Conservation (phyloP, 1,284 basidiomycete genomes). For the Ustilago hordei region DNA sequence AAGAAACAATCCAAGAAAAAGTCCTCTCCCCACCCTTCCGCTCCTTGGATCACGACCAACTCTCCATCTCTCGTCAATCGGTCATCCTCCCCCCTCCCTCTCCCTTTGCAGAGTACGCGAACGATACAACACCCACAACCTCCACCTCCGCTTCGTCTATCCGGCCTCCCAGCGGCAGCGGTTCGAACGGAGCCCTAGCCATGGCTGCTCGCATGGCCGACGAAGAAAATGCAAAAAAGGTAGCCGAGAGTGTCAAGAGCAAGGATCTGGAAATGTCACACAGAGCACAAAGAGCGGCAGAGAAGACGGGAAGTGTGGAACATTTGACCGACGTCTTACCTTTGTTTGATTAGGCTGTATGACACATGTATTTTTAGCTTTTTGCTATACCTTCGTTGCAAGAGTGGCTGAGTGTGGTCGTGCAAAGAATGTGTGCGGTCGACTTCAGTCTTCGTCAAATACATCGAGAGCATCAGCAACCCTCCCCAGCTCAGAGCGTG, state of each 20-base stretch:
- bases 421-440: background rate
- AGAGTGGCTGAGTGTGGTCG: background rate
- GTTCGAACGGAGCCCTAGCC: slow-evolving; percentile 20
- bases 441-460: slow-evolving; percentile 5
- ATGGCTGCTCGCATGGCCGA: slow-evolving; percentile 26
- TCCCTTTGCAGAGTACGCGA: slow-evolving; percentile 4
- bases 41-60: slow-evolving; percentile 54
- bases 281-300: slow-evolving; percentile 42
- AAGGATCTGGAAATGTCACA: slow-evolving; percentile 23
- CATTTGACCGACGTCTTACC: slow-evolving; percentile 40
- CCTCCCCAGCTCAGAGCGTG: slow-evolving; percentile 22
- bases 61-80: slow-evolving; percentile 39
- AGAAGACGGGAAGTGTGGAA: slow-evolving; percentile 42
- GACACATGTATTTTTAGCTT: background rate
- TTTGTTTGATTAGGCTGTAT: slow-evolving; percentile 29
- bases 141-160: slow-evolving; percentile 15
- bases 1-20: slow-evolving; percentile 37
- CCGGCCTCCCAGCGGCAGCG: slow-evolving; percentile 8
- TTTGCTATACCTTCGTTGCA: background rate
- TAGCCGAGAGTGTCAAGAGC: slow-evolving; percentile 20
- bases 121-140: slow-evolving; percentile 2
- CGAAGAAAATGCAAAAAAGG: slow-evolving; percentile 20
- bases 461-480: slow-evolving; percentile 40
- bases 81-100: slow-evolving; percentile 15
- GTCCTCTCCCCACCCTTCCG: slow-evolving; percentile 50